A percentile compares a stretch with the other conserved stretches of the same genome.
phyloP scores from a whole-genome alignment of 2,329 filamentous ascomycete species.

The Botryotinia convoluta region DNA sequence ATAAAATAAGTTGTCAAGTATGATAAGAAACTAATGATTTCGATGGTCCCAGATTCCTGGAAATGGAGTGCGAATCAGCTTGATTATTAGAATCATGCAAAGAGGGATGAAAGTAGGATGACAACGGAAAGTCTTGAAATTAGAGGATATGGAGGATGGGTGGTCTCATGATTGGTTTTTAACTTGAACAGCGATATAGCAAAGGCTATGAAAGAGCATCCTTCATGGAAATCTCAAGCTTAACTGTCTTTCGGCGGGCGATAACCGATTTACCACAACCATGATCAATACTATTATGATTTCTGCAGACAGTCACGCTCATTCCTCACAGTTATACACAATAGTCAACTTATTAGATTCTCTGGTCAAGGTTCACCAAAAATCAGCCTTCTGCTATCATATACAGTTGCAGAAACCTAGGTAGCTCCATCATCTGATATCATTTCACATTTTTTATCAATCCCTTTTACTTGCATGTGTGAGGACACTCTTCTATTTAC shows the following conservation, averaged over 20 bases:
- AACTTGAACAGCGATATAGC: not conserved
- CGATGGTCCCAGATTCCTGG: not conserved
- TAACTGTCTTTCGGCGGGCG: not conserved
- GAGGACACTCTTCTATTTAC: not conserved
- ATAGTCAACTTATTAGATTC: not conserved
- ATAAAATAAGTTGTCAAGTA: not conserved
- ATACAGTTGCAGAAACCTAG: not conserved
- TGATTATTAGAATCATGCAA: not conserved
- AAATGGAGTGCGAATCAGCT: not conserved
- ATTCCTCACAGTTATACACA: no score
- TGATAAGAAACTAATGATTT: conserved; percentile 2
- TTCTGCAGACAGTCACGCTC: no score
- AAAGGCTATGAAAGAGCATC: not conserved
- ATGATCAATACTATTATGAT: no score
- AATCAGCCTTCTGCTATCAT: not conserved
- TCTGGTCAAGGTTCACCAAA: not conserved
- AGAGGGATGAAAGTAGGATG: not conserved
- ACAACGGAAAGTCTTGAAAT: no score
- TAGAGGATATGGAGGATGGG: not conserved
- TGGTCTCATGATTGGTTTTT: not conserved
- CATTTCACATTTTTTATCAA: not conserved
- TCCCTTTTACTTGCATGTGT: not conserved
- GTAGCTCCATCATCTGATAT: not conserved
- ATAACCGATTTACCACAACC: no score
- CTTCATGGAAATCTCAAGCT: not conserved